Conservation (phyloP, 2,329 filamentous ascomycete genomes). For the Blastomyces percursus region DNA sequence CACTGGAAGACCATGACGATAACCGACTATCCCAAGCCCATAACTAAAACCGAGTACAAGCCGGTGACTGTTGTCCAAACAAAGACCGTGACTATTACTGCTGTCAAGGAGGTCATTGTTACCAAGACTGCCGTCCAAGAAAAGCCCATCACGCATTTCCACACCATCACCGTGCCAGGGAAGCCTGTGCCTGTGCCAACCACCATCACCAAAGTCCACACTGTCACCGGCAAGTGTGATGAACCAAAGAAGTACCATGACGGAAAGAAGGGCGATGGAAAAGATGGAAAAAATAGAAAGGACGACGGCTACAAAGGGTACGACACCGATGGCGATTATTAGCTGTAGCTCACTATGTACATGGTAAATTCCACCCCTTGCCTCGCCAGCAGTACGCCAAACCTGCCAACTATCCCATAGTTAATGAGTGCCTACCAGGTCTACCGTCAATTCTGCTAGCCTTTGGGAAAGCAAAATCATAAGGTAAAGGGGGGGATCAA, state of each 20-base stretch:
- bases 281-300: neutral
- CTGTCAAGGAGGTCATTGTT: neutral
- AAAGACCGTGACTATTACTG: slow-evolving; percentile 6
- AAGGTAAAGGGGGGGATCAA: neutral
- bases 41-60: slow-evolving; percentile 7
- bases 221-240: slow-evolving; percentile 3
- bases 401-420: neutral
- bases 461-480: neutral
- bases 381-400: neutral
- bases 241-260: slow-evolving; percentile 2
- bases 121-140: slow-evolving; percentile 4
- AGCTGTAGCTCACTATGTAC: neutral
- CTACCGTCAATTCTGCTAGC: neutral
- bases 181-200: neutral
- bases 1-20: slow-evolving; percentile 4
- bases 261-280: neutral
- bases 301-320: slow-evolving; percentile 1
- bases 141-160: slow-evolving; percentile 2
- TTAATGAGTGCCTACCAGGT: neutral
- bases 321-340: slow-evolving; percentile 1
- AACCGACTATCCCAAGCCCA: slow-evolving; percentile 6
- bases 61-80: slow-evolving; percentile 3
- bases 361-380: neutral
- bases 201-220: slow-evolving; percentile 1
- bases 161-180: neutral